A percentile compares a stretch with the other conserved stretches of the same genome.
Evolutionary conservation across 164 flowering plant species (phyloP).

Genomic region (Nymphaea thermarum): DNA sequence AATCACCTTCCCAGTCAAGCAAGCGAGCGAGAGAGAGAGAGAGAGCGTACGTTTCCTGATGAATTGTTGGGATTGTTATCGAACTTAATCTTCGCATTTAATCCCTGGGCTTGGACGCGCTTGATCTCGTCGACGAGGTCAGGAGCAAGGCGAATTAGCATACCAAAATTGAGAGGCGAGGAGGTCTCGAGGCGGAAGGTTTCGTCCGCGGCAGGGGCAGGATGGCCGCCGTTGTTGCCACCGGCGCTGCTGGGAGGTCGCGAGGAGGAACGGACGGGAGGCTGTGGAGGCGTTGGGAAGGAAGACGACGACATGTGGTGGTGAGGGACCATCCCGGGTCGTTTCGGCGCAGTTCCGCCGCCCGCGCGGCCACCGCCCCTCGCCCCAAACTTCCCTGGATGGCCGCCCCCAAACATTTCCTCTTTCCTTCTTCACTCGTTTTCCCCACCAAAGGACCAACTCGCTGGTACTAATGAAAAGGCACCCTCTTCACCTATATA

Average conservation of each 20-base stretch:
- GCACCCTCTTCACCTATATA: no score
- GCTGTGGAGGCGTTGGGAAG: slow-evolving; percentile 11
- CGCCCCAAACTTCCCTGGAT: not conserved
- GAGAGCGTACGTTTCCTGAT: slow-evolving; percentile 54
- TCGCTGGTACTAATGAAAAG: not conserved
- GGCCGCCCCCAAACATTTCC: not conserved
- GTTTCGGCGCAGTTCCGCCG: not conserved
- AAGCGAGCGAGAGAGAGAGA: not conserved
- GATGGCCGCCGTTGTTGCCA: slow-evolving; percentile 4
- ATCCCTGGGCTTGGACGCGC: slow-evolving; percentile 64
- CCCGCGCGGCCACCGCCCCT: not conserved
- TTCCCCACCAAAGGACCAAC: not conserved
- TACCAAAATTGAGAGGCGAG: slow-evolving; percentile 48
- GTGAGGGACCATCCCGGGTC: slow-evolving; percentile 16
- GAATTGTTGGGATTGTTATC: slow-evolving; percentile 45
- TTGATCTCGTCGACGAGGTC: slow-evolving; percentile 88
- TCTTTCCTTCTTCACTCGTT: not conserved
- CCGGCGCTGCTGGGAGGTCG: slow-evolving; percentile 16
- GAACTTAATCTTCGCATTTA: slow-evolving; percentile 66
- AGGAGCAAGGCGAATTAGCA: slow-evolving; percentile 72
- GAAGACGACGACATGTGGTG: slow-evolving; percentile 33
- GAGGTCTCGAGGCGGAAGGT: slow-evolving; percentile 52
- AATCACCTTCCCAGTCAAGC: not conserved
- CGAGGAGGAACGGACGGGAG: slow-evolving; percentile 20
- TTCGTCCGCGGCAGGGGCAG: slow-evolving; percentile 36